These are phyloP conservation scores for Perilla frutescens DNA, from an alignment of 257 asterid species.

Conservation along the genomic window DNA sequence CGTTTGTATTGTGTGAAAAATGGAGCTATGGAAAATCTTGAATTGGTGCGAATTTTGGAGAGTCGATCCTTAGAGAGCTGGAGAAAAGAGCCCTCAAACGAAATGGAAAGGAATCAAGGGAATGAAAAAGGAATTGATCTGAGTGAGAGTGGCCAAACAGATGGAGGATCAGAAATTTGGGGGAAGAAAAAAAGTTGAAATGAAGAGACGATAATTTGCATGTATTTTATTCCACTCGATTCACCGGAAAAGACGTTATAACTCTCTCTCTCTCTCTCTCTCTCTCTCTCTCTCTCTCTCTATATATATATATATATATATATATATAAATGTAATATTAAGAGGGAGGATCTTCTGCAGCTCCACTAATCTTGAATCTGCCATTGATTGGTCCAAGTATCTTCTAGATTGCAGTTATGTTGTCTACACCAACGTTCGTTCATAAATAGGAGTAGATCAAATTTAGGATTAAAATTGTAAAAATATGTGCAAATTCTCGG, in stretches of 20 bases:
- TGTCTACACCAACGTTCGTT: too few relatives aligned
- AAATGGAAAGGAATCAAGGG: constrained; percentile 25
- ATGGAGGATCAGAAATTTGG: constrained; percentile 25
- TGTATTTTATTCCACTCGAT: constrained; percentile 37
- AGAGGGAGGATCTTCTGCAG: not conserved
- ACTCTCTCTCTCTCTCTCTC: too few relatives aligned
- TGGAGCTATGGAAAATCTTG: too few relatives aligned
- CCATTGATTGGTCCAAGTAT: not conserved
- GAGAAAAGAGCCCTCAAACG: constrained; percentile 39
- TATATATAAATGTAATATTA: not conserved
- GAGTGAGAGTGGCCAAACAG: constrained; percentile 28
- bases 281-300: too few relatives aligned
- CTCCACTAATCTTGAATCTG: not conserved
- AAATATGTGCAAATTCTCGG: too few relatives aligned
- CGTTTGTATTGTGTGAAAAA: constrained; percentile 12
- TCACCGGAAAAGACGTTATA: constrained; percentile 36
- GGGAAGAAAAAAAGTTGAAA: constrained; percentile 9
- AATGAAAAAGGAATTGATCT: constrained; percentile 42
- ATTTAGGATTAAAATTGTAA: too few relatives aligned
- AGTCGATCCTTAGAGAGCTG: constrained; percentile 40
- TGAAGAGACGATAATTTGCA: constrained; percentile 23
- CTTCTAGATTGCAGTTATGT: not conserved
- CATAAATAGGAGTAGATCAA: too few relatives aligned
- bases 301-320: too few relatives aligned
- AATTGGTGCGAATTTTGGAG: constrained; percentile 22